These are phyloP conservation scores for Aspergillus awamori DNA, from an alignment of 2,329 filamentous ascomycete species.

Conservation along the genomic window DNA sequence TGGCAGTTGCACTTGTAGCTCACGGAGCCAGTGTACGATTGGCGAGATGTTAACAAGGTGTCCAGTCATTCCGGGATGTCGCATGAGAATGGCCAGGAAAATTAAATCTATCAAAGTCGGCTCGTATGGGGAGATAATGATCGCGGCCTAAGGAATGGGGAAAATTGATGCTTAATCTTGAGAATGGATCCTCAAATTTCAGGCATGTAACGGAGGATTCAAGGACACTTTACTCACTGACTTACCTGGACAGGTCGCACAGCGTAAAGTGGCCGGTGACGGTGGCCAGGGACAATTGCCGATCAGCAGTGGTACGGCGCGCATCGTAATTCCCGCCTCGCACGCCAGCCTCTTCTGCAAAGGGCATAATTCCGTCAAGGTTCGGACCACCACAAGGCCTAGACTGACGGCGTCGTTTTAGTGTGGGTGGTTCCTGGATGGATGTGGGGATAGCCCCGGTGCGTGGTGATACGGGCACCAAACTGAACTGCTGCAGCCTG, in stretches of 20 bases:
- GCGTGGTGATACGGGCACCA: constrained; percentile 19
- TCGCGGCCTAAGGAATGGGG: background rate
- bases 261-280: constrained; percentile 13
- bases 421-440: constrained; percentile 23
- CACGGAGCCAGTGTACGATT: background rate
- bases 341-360: constrained; percentile 19
- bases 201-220: background rate
- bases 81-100: background rate
- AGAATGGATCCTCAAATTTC: background rate
- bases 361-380: constrained; percentile 19
- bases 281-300: constrained; percentile 10
- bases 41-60: background rate
- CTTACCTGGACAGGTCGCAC: background rate
- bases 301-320: constrained; percentile 19
- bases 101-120: background rate
- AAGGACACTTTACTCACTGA: background rate
- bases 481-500: background rate
- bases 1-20: background rate
- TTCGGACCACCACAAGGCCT: constrained; percentile 29
- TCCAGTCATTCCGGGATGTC: background rate
- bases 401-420: constrained; percentile 29
- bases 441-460: constrained; percentile 21
- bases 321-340: constrained; percentile 25
- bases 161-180: background rate
- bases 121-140: background rate